Base-by-base conservation (phyloP, 2,329 filamentous ascomycete species). In the Penicillium brevicompactum region DNA sequence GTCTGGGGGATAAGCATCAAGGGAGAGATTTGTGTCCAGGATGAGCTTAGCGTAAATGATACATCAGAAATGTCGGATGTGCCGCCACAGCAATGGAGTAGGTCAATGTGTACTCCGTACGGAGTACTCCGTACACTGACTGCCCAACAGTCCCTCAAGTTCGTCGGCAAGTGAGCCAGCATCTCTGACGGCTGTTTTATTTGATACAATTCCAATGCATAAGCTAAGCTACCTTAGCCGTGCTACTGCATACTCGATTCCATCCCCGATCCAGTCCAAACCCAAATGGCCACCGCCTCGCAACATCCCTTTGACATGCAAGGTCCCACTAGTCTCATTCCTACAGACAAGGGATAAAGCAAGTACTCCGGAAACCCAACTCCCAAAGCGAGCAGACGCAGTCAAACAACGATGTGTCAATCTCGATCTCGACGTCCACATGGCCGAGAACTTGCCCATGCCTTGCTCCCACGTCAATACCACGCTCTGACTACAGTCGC, bases 381-480 rank as follows among this genome's bases (percentile, higher is more conserved):
- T 16, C 50, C 51, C 30, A 50, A 57, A 49, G 5, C 24, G 32
- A 48, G 22, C 32, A 9, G 16, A 18, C 13, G 34, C 41, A 31
- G n/a, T 50, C 49, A 54, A 59, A 59, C 55, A 59, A 47, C 37
- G 60, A 62, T 58, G 60, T 61, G 56, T 62, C 60, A 59, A 53
- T 52, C 45, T 37, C 37, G 30, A 32, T 43, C n/a, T 51, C 38
- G 24, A 11, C 51, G 53, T 44, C 64, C 64, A 64, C 63, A 67
- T 67, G 63, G 64, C 46, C 41, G 51, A 53, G 49, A 59, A 47
- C 51, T 56, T 51, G 54, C 37, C 60, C 58, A 64, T 58, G 61
- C 59, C 61, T 65, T 66, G 56, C 56, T 59, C 57, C 58, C 59
- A 62, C 56, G 59, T 56, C 57, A 34, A 49, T 53, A 41, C 57